These are phyloP conservation scores for Clohesyomyces aquaticus DNA, from an alignment of 495 filamentous ascomycete genomes.

Conservation along the genomic window DNA sequence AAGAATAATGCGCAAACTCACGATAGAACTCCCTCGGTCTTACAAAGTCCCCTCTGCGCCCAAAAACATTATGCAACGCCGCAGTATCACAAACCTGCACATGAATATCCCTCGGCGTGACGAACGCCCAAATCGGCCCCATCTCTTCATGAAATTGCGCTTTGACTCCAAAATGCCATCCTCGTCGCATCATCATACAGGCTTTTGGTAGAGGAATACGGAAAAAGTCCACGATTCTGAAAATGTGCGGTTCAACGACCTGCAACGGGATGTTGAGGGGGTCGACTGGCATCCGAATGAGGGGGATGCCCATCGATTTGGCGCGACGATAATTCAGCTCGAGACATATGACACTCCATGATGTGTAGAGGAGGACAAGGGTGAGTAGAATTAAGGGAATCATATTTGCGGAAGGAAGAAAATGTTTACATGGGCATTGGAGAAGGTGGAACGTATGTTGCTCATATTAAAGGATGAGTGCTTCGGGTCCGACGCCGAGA, in stretches of 20 bases:
- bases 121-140: slow-evolving; percentile 19
- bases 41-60: slow-evolving; percentile 11
- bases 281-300: slow-evolving; percentile 24
- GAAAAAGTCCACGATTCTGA: slow-evolving; percentile 4
- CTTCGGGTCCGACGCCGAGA: no score
- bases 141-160: slow-evolving; percentile 2
- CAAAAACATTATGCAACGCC: slow-evolving; percentile 5
- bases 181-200: slow-evolving; percentile 8
- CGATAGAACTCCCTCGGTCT: slow-evolving; percentile 37
- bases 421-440: no score
- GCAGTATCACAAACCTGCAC: slow-evolving; percentile 19
- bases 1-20: slow-evolving; percentile 36
- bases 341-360: slow-evolving; percentile 12
- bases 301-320: slow-evolving; percentile 21
- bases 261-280: slow-evolving; percentile 26
- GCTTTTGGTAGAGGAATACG: background rate
- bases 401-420: no score
- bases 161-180: slow-evolving; percentile 20
- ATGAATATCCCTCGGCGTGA: slow-evolving; percentile 23
- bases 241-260: slow-evolving; percentile 24
- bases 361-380: slow-evolving; percentile 11
- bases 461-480: no score
- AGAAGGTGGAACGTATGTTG: no score
- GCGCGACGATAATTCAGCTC: slow-evolving; percentile 25
- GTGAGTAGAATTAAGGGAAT: no score